Conservation (phyloP, 1,284 basidiomycete species). For the Trichosporon inkin region DNA sequence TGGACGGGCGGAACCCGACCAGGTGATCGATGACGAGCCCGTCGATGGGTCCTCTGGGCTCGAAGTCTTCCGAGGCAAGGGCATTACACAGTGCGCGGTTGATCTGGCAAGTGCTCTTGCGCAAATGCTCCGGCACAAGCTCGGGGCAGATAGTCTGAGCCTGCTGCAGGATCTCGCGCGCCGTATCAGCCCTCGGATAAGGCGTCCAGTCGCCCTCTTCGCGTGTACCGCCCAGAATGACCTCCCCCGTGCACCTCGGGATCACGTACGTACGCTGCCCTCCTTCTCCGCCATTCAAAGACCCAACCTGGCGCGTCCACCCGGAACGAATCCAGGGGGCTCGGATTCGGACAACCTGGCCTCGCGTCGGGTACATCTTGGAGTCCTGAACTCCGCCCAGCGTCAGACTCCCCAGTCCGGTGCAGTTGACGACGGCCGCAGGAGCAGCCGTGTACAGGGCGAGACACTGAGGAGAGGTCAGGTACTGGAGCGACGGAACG, state of each 20-base stretch:
- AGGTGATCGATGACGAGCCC: conserved; percentile 24
- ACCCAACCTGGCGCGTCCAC: conserved; percentile 44
- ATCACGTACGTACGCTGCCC: conserved; percentile 49
- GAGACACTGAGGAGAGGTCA: conserved; percentile 16
- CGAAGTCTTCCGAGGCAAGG: neutral
- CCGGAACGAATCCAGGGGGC: conserved; percentile 50
- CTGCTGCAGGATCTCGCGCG: conserved; percentile 35
- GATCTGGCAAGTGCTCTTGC: neutral
- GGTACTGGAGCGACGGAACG: conserved; percentile 24
- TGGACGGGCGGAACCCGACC: conserved; percentile 44
- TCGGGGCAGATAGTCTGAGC: conserved; percentile 42
- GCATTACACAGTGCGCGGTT: neutral
- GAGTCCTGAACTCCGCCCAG: conserved; percentile 55
- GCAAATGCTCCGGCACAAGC: conserved; percentile 22
- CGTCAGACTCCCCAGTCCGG: conserved; percentile 57
- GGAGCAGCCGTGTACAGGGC: conserved; percentile 34
- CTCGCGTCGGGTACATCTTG: conserved; percentile 56
- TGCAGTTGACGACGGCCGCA: conserved; percentile 63
- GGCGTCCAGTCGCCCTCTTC: conserved; percentile 44
- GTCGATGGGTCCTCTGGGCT: conserved; percentile 16
- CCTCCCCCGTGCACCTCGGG: conserved; percentile 43
- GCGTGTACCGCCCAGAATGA: conserved; percentile 48
- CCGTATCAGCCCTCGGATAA: conserved; percentile 34
- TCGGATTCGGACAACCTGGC: conserved; percentile 55
- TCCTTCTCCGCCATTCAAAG: conserved; percentile 42